Base-by-base conservation (phyloP, 2,329 filamentous ascomycete genomes). In the Fusarium euwallaceae region DNA sequence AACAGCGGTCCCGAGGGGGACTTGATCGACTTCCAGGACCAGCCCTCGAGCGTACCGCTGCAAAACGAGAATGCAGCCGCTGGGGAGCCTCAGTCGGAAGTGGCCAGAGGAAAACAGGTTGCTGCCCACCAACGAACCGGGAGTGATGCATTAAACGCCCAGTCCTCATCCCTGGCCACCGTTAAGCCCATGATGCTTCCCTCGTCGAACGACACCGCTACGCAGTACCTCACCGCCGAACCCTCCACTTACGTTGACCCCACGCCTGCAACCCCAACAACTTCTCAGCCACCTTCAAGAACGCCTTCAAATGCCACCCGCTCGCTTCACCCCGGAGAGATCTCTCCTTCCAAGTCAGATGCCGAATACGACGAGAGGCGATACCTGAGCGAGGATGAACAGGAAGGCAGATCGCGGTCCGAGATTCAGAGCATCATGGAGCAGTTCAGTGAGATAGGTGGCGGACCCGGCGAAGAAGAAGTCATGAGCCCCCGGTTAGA, bases 391-490 rank as follows among this genome's bases (percentile, higher is more conserved):
- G 91, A 92, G 78, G 91, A 91, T 78, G 88, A 91, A 64, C 89
- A 90, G 24, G 92, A 95, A 58, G 89, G 90, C 61, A 91, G 91
- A 61, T 94, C 94, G 1, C 90, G 91, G 69, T 92, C 93, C 7
- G 97, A 99, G 84, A 98, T 99, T 70, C 94, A 98, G 83, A 97
- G 90, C 81, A 98, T 99, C 81, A 98, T 99, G 94, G 94, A 95
- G 72, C 97, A 98, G 83, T 98, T 98, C 78, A 92, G 93, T 76
- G 92, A 94, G 79, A 91, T 91, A 61, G 91, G 91, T 32, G 91
- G 91, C 61, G 94, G 92, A 0, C 93, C 92, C 2, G 92, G 88
- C 6, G 91, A 90, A 71, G 92, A 96, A 61, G 94, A 97, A 82
- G 95, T 98, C 80, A 97, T 98, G 95, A 98, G 95, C 72, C 95